Percentiles rank a stretch among this genome's conserved stretches.
Evolutionary conservation across 768 basidiomycete species (phyloP).

Genomic region (Leccinum rimulosum): DNA sequence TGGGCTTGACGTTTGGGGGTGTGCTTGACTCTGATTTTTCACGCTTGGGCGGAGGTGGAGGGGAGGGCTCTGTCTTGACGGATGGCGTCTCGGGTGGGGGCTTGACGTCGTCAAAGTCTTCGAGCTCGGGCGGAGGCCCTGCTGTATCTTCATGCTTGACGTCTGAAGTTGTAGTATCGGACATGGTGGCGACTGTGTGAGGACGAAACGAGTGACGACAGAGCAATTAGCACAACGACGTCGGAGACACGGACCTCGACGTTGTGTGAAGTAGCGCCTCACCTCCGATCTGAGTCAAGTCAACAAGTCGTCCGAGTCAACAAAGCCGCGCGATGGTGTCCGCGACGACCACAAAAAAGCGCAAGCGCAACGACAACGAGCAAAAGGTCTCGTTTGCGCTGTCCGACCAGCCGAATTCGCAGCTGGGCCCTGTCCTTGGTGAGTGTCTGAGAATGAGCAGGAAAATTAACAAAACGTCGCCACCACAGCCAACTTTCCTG

Average conservation of each 20-base stretch:
- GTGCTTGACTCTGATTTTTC: slow-evolving; percentile 37
- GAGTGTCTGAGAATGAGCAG: slow-evolving; percentile 20
- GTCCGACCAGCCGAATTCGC: slow-evolving; percentile 33
- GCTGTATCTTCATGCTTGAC: slow-evolving; percentile 11
- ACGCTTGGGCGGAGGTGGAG: slow-evolving; percentile 30
- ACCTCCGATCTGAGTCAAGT: not conserved
- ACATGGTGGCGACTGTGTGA: slow-evolving; percentile 26
- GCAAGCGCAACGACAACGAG: slow-evolving; percentile 43
- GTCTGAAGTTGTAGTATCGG: slow-evolving; percentile 8
- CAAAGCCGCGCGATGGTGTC: slow-evolving; percentile 21
- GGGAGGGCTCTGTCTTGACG: slow-evolving; percentile 29
- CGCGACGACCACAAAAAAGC: slow-evolving; percentile 40
- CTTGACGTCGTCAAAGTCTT: slow-evolving; percentile 25
- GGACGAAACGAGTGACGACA: slow-evolving; percentile 23
- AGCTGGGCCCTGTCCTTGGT: slow-evolving; percentile 55
- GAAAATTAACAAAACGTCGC: slow-evolving; percentile 9
- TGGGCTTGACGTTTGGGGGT: slow-evolving; percentile 34
- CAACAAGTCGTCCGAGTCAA: slow-evolving; percentile 10
- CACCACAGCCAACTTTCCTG: slow-evolving; percentile 60
- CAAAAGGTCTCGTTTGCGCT: slow-evolving; percentile 37
- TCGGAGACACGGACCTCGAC: slow-evolving; percentile 21
- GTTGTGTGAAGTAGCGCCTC: slow-evolving; percentile 18
- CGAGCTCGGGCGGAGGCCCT: slow-evolving; percentile 14
- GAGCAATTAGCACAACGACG: slow-evolving; percentile 4
- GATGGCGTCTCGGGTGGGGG: slow-evolving; percentile 28